Base-by-base conservation (phyloP, 495 filamentous ascomycete genomes). In the Chlorociboria aeruginascens region DNA sequence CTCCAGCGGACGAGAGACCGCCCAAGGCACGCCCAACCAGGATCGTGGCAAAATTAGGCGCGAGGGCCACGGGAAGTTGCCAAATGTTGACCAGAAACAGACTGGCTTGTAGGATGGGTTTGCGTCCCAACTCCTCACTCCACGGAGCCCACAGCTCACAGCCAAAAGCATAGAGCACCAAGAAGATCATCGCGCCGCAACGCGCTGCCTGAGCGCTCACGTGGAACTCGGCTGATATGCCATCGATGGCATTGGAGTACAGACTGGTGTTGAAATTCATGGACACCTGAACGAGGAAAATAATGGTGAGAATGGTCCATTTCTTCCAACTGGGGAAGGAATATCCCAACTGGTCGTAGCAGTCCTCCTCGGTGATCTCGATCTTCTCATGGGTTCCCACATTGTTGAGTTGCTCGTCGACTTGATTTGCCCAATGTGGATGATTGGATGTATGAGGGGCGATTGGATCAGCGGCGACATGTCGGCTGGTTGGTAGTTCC, bases 191-290 rank as follows among this genome's bases (percentile, higher is more conserved):
- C 30, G 82, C 79, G 28, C 83, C 83, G 13, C 74, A 63, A 28
- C 83, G 72, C 1, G 81, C 83, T 0, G 72, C 73, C 58, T 85
- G 79, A 31, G 67, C 65, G 54, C 74, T 79, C 48, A 88, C 76
- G 12, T 66, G 40, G 59, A 83, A 88, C 33, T 82, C 62, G 37
- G 77, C 62, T 1, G 74, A 67, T 47, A 89, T 73, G 6, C 76
- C 76, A 0, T 52, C 52, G 10, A 86, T 62, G 11, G 73, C 83
- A 55, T 83, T 84, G 33, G 78, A 70, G 63, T 85, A 88, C 9
- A 86, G 70, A 30, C 76, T 78, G 8, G 80, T 81, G 68, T 88
- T 88, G 70, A 88, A 84, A 68, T 89, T 89, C 84, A 89, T 89
- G 4, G 83, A 87, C 42, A 81, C 77, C 54, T 88, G 85, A 7